A percentile compares a stretch with the other conserved stretches of the same genome.
Evolutionary conservation across 1,284 basidiomycete species (phyloP).

Genomic region (Agroathelia rolfsii): DNA sequence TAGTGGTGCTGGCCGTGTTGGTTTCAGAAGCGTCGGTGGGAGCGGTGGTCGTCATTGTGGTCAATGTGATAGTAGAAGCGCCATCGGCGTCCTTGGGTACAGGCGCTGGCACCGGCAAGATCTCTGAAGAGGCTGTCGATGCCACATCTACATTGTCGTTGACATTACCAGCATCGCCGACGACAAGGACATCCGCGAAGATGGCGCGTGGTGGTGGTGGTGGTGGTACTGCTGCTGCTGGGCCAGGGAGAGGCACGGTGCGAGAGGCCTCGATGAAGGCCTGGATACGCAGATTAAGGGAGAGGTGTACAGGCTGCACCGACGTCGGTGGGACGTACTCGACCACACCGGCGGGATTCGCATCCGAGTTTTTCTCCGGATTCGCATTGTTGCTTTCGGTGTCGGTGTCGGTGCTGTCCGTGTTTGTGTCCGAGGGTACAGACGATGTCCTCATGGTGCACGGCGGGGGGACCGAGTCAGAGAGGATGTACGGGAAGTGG

Average conservation of each 20-base stretch:
- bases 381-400: slow-evolving; percentile 4
- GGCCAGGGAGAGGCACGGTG: slow-evolving; percentile 49
- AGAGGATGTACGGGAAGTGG: slow-evolving; percentile 62
- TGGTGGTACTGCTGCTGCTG: slow-evolving; percentile 15
- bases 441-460: slow-evolving; percentile 5
- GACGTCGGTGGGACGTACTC: slow-evolving; percentile 49
- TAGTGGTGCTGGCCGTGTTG: slow-evolving; percentile 9
- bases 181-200: too few species aligned
- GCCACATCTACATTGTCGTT: slow-evolving; percentile 8
- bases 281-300: slow-evolving; percentile 75
- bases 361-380: slow-evolving; percentile 8
- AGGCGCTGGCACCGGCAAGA: too few species aligned
- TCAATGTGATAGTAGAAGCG: too few species aligned
- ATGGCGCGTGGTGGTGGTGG: slow-evolving; percentile 3
- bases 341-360: too few species aligned
- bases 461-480: slow-evolving; percentile 19
- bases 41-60: background rate
- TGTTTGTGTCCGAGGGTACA: slow-evolving; percentile 7
- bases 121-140: too few species aligned
- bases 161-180: slow-evolving; percentile 7
- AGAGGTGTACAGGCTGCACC: slow-evolving; percentile 61
- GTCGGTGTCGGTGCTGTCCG: slow-evolving; percentile 11
- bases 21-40: background rate
- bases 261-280: slow-evolving; percentile 78
- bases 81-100: too few species aligned